These are phyloP conservation scores for Phytophthora palmivora DNA, from an alignment of 352 stramenopile species.

Conservation along the genomic window DNA sequence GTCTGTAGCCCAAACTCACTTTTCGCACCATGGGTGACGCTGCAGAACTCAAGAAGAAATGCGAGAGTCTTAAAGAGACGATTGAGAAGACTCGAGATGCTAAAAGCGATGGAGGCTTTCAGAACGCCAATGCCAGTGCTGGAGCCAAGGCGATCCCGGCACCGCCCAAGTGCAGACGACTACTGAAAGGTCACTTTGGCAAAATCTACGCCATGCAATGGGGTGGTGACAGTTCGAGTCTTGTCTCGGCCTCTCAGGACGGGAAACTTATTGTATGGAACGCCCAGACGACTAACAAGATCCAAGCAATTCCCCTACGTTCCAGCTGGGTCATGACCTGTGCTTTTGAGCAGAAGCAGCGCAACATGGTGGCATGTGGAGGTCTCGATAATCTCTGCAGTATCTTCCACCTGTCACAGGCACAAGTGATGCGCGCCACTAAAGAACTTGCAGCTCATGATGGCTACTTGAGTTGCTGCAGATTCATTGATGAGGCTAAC, in stretches of 20 bases:
- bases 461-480: constrained; percentile 98
- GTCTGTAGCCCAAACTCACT: constrained; percentile 7
- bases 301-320: constrained; percentile 96
- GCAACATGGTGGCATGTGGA: constrained; percentile 98
- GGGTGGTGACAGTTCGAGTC: constrained; percentile 90
- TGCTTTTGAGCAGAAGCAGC: constrained; percentile 97
- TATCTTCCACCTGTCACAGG: constrained; percentile 97
- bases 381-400: constrained; percentile 99
- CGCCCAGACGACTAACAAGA: constrained; percentile 96
- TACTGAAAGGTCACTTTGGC: constrained; percentile 99
- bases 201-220: constrained; percentile 99
- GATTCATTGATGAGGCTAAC: constrained; percentile 95
- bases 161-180: constrained; percentile 91
- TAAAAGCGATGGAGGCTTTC: constrained; percentile 84
- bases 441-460: constrained; percentile 98
- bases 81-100: constrained; percentile 85
- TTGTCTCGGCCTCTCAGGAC: constrained; percentile 97
- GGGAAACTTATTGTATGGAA: constrained; percentile 99
- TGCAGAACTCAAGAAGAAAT: constrained; percentile 88
- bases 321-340: constrained; percentile 99
- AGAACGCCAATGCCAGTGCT: constrained; percentile 56
- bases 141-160: constrained; percentile 83
- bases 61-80: constrained; percentile 86
- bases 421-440: constrained; percentile 90
- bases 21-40: constrained; percentile 67